Percentiles rank a stretch among this genome's conserved stretches.
These are phyloP conservation scores for Kregervanrija fluxuum DNA, from an alignment of 805 yeast genomes.

Conservation along the genomic window DNA sequence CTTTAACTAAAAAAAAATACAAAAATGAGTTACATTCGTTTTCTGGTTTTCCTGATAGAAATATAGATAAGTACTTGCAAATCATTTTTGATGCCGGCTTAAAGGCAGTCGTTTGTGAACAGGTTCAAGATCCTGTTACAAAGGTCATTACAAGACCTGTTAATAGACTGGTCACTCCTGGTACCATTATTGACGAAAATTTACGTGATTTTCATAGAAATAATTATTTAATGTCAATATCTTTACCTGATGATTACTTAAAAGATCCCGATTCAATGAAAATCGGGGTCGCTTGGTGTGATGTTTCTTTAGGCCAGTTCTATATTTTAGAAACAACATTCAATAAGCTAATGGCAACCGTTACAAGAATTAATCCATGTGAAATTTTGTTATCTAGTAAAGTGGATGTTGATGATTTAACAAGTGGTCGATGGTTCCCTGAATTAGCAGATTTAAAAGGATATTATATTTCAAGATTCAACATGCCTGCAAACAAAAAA, in stretches of 20 bases:
- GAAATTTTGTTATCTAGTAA: slow-evolving; percentile 61
- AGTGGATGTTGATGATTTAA: slow-evolving; percentile 31
- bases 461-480: slow-evolving; percentile 52
- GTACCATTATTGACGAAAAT: slow-evolving; percentile 83
- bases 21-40: slow-evolving; percentile 51
- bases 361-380: slow-evolving; percentile 72
- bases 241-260: slow-evolving; percentile 46
- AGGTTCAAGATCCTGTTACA: slow-evolving; percentile 29
- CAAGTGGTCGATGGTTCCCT: slow-evolving; percentile 46
- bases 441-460: slow-evolving; percentile 51
- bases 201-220: slow-evolving; percentile 67
- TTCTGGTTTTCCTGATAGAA: slow-evolving; percentile 85
- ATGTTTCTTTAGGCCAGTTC: slow-evolving; percentile 76
- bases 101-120: slow-evolving; percentile 82
- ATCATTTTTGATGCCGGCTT: slow-evolving; percentile 60
- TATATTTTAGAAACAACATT: slow-evolving; percentile 58
- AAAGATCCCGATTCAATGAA: slow-evolving; percentile 28
- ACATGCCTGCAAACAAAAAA: slow-evolving; percentile 33
- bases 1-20: slow-evolving; percentile 52
- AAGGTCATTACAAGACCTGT: slow-evolving; percentile 57
- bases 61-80: slow-evolving; percentile 65
- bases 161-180: slow-evolving; percentile 81
- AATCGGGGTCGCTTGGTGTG: slow-evolving; percentile 84
- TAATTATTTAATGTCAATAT: slow-evolving; percentile 62
- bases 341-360: slow-evolving; percentile 57